A percentile compares a stretch with the other conserved stretches of the same genome.
These are phyloP conservation scores for Creolimax fragrantissima DNA, from an alignment of 78 protist genomes.

Conservation along the genomic window DNA sequence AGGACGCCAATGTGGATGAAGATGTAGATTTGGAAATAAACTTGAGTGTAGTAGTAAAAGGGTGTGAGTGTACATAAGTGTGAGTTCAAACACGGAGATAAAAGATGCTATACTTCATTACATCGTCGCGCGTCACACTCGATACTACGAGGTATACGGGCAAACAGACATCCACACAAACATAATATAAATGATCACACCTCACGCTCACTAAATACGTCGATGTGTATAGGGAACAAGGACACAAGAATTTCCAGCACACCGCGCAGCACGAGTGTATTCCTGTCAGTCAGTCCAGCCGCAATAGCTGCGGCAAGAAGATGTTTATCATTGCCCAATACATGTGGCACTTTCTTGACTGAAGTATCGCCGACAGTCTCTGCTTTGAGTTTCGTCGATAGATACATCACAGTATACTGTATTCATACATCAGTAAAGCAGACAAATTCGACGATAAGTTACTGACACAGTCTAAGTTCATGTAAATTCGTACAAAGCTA, in stretches of 20 bases:
- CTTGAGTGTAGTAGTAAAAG: too few species aligned
- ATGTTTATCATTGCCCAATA: not conserved
- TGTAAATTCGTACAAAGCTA: too few species aligned
- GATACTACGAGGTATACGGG: not conserved
- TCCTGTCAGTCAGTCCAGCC: not conserved
- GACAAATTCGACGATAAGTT: too few species aligned
- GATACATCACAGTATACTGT: not conserved
- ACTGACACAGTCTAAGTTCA: too few species aligned
- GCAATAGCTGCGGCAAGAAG: not conserved
- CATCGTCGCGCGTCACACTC: too few species aligned
- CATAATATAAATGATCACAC: not conserved
- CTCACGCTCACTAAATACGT: not conserved
- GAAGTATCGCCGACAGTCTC: not conserved
- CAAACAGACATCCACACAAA: not conserved
- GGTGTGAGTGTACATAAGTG: too few species aligned
- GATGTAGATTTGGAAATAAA: too few species aligned
- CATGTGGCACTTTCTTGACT: not conserved
- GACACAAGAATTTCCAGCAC: conserved; percentile 8
- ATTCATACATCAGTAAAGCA: not conserved
- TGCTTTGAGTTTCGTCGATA: not conserved
- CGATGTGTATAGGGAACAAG: not conserved
- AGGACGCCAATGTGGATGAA: too few species aligned
- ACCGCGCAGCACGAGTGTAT: conserved; percentile 11
- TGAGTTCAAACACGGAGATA: too few species aligned
- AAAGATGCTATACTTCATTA: too few species aligned